phyloP scores from a whole-genome alignment of 768 basidiomycete species.

The Leucogyrophana mollusca region DNA sequence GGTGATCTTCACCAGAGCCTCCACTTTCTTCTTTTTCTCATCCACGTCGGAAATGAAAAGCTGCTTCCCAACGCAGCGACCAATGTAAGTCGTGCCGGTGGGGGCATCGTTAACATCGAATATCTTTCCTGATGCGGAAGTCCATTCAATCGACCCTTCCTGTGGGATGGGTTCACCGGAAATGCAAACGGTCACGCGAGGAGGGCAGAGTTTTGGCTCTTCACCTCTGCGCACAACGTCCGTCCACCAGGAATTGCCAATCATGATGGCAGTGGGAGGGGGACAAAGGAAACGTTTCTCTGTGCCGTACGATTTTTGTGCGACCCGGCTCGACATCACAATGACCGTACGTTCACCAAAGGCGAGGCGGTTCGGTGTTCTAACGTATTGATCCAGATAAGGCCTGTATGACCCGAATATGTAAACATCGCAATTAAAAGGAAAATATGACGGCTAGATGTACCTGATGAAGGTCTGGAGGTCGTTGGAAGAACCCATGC shows the following conservation, averaged over 20 bases:
- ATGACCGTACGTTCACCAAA: slow-evolving; percentile 93
- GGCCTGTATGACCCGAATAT: slow-evolving; percentile 44
- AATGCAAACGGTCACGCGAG: slow-evolving; percentile 85
- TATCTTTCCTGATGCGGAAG: slow-evolving; percentile 76
- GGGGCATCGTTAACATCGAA: slow-evolving; percentile 81
- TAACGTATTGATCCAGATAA: slow-evolving; percentile 82
- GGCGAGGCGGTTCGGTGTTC: slow-evolving; percentile 80
- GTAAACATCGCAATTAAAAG: slow-evolving; percentile 10
- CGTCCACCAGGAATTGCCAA: slow-evolving; percentile 94
- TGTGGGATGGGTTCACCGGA: slow-evolving; percentile 87
- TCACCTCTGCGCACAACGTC: slow-evolving; percentile 74
- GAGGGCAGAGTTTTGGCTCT: slow-evolving; percentile 71
- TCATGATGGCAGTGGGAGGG: slow-evolving; percentile 90
- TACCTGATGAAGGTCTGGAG: slow-evolving; percentile 81
- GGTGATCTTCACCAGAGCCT: slow-evolving; percentile 87
- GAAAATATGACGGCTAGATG: slow-evolving; percentile 14
- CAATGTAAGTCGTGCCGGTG: slow-evolving; percentile 84
- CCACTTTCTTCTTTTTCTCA: slow-evolving; percentile 94
- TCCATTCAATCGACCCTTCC: slow-evolving; percentile 88
- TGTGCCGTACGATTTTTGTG: slow-evolving; percentile 95
- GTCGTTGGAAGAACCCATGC: slow-evolving; percentile 65
- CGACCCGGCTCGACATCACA: slow-evolving; percentile 97
- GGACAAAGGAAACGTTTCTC: slow-evolving; percentile 96
- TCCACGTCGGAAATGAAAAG: slow-evolving; percentile 94
- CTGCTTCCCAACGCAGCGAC: slow-evolving; percentile 91